Conservation (phyloP, 352 stramenopile species). For the Pythium plurisporium region DNA sequence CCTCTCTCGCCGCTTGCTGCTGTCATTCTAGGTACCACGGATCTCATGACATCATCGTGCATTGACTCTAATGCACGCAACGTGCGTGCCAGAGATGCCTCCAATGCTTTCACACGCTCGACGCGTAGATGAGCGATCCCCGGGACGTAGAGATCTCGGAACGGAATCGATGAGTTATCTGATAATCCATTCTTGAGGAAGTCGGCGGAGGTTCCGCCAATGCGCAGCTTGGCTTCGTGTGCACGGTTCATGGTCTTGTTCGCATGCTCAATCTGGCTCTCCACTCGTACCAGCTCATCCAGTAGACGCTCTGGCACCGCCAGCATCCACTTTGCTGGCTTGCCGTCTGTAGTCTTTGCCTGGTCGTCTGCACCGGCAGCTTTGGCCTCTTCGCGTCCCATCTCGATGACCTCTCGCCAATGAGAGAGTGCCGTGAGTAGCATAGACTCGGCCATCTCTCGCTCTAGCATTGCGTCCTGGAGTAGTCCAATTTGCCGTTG, state of each 20-base stretch:
- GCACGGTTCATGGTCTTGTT: slow-evolving; percentile 9
- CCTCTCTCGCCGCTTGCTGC: neutral
- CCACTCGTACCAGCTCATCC: slow-evolving; percentile 17
- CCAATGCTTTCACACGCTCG: slow-evolving; percentile 16
- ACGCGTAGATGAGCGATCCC: slow-evolving; percentile 15
- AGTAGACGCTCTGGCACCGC: slow-evolving; percentile 12
- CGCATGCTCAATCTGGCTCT: slow-evolving; percentile 17
- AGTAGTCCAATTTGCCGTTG: slow-evolving; percentile 44
- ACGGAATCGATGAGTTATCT: slow-evolving; percentile 10
- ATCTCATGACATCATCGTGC: slow-evolving; percentile 5
- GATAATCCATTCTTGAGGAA: slow-evolving; percentile 10
- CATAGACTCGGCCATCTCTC: slow-evolving; percentile 33
- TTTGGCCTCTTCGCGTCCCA: slow-evolving; percentile 38
- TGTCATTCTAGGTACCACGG: neutral
- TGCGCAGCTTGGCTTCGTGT: slow-evolving; percentile 14
- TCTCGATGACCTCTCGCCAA: slow-evolving; percentile 40
- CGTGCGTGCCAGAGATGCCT: neutral
- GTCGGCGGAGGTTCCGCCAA: slow-evolving; percentile 12
- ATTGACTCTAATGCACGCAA: slow-evolving; percentile 1
- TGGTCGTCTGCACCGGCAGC: slow-evolving; percentile 30
- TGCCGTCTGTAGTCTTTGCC: slow-evolving; percentile 12
- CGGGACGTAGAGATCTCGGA: slow-evolving; percentile 7
- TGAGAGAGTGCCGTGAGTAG: slow-evolving; percentile 32
- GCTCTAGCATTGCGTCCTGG: slow-evolving; percentile 31
- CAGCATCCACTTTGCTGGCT: slow-evolving; percentile 26